Conservation (phyloP, 2,329 filamentous ascomycete genomes). For the Ascochyta pisi region DNA sequence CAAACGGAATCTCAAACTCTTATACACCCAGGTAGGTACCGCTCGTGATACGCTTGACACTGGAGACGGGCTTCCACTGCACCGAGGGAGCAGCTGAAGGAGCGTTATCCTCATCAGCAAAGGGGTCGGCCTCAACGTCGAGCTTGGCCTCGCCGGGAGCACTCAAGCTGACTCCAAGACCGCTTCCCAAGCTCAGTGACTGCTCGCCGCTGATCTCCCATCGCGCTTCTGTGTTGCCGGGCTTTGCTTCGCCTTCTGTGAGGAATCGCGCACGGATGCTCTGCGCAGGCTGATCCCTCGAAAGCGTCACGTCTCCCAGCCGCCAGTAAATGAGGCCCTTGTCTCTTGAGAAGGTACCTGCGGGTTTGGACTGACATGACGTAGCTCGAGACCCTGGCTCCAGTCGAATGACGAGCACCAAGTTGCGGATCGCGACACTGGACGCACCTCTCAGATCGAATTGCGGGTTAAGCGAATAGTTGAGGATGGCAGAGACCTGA, state of each 20-base stretch:
- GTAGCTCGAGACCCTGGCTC: conserved; percentile 67
- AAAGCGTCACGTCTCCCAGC: conserved; percentile 73
- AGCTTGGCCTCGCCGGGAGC: conserved; percentile 50
- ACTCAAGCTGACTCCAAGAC: conserved; percentile 63
- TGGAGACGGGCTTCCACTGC: conserved; percentile 43
- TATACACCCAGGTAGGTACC: conserved; percentile 48
- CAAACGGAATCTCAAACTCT: not conserved
- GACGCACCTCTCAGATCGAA: conserved; percentile 55
- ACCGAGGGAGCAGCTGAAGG: conserved; percentile 31
- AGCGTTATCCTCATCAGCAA: conserved; percentile 65
- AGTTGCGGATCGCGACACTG: conserved; percentile 72
- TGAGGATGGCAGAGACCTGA: conserved; percentile 84
- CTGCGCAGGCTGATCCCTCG: conserved; percentile 64
- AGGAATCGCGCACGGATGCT: conserved; percentile 85
- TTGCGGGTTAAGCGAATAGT: conserved; percentile 81
- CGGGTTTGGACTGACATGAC: conserved; percentile 77
- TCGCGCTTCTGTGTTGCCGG: conserved; percentile 79
- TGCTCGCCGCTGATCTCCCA: conserved; percentile 72
- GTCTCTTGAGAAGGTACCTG: conserved; percentile 79
- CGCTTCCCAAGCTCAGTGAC: conserved; percentile 60
- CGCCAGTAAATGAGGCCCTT: conserved; percentile 82
- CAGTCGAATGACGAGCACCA: conserved; percentile 75
- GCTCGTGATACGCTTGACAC: conserved; percentile 47
- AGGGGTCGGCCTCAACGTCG: conserved; percentile 67
- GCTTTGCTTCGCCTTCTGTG: conserved; percentile 73